phyloP scores from a whole-genome alignment of 176 grass and related monocot genomes.

The Phragmites australis region DNA sequence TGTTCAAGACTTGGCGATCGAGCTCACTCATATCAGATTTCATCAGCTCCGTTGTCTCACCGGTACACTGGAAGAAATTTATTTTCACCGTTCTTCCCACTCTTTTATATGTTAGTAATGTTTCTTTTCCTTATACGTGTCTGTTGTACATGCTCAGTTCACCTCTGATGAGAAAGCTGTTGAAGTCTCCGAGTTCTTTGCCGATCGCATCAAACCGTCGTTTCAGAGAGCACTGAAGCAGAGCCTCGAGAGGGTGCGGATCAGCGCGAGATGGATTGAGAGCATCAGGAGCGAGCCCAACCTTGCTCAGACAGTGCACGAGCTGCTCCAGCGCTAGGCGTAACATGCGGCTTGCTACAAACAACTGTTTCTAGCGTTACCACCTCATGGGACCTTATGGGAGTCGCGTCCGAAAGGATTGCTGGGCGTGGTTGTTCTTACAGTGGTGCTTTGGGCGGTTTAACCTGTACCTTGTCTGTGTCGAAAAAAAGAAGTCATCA shows the following conservation, averaged over 20 bases:
- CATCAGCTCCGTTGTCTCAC: constrained; percentile 49
- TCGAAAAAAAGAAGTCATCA: background rate
- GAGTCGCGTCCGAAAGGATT: no score
- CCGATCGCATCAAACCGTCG: constrained; percentile 52
- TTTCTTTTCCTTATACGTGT: background rate
- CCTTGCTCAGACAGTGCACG: constrained; percentile 51
- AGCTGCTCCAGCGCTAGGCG: constrained; percentile 34
- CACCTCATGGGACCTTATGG: background rate
- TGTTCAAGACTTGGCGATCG: constrained; percentile 69
- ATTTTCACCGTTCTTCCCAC: background rate
- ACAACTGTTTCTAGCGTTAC: background rate
- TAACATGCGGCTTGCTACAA: background rate
- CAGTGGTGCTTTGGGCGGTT: background rate
- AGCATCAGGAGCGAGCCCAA: constrained; percentile 58
- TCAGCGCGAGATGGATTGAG: constrained; percentile 58
- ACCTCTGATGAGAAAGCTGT: constrained; percentile 59
- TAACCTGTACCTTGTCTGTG: background rate
- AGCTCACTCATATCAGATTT: constrained; percentile 64
- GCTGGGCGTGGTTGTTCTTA: background rate
- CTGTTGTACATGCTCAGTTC: constrained; percentile 45
- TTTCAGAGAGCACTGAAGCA: constrained; percentile 83
- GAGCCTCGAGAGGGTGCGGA: constrained; percentile 68
- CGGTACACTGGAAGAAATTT: constrained; percentile 15
- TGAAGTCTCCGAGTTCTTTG: constrained; percentile 71
- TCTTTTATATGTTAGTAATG: background rate